These are phyloP conservation scores for Blakeslea trispora DNA, from an alignment of 371 early-diverging fungal species.

Conservation along the genomic window DNA sequence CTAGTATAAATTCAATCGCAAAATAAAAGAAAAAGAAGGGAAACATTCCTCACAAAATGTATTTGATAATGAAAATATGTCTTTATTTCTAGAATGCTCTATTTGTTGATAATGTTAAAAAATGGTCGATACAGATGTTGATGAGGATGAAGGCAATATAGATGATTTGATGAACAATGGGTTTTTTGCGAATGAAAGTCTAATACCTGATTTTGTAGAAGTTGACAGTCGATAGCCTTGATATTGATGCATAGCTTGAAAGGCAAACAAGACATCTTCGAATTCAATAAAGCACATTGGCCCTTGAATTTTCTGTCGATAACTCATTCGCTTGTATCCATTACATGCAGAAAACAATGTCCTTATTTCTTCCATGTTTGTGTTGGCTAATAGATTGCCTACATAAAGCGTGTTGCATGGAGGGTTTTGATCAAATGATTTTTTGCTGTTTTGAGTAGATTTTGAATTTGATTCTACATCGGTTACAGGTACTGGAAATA, in stretches of 20 bases:
- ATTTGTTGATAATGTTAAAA: too few relatives aligned
- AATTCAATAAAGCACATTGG: constrained; percentile 94
- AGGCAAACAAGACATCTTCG: constrained; percentile 82
- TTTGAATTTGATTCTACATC: too few relatives aligned
- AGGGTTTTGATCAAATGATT: constrained; percentile 88
- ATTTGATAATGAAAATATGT: too few relatives aligned
- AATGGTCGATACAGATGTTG: neutral
- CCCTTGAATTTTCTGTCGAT: constrained; percentile 74
- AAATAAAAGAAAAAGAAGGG: too few relatives aligned
- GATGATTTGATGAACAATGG: constrained; percentile 52
- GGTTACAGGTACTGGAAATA: too few relatives aligned
- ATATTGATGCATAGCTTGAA: constrained; percentile 77
- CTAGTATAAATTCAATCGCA: too few relatives aligned
- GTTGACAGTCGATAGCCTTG: constrained; percentile 76
- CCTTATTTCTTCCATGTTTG: constrained; percentile 80
- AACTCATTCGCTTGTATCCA: constrained; percentile 85
- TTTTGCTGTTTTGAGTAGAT: constrained; percentile 22
- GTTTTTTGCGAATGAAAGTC: constrained; percentile 90
- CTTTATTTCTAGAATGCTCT: too few relatives aligned
- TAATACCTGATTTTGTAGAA: constrained; percentile 86
- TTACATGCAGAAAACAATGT: constrained; percentile 68
- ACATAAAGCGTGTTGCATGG: constrained; percentile 93
- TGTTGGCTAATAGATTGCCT: constrained; percentile 81
- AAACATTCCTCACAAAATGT: too few relatives aligned
- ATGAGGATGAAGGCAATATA: neutral